These are phyloP conservation scores for Phytophthora hibernalis DNA, from an alignment of 352 stramenopile genomes.

Conservation along the genomic window DNA sequence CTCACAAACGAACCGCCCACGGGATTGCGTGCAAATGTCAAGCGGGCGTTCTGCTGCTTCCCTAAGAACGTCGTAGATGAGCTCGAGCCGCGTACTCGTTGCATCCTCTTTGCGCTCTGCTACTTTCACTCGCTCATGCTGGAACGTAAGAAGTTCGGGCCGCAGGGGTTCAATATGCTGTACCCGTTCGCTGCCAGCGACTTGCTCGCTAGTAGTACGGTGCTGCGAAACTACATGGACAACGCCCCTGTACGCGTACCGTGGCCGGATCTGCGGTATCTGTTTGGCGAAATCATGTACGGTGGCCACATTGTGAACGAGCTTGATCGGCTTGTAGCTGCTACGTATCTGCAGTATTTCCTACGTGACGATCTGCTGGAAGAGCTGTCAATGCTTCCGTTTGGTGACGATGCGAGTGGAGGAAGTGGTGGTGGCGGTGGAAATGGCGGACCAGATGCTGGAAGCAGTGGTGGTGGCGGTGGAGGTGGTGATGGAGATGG, in stretches of 20 bases:
- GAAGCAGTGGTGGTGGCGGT: conserved; percentile 22
- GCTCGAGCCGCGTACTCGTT: conserved; percentile 81
- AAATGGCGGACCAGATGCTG: conserved; percentile 33
- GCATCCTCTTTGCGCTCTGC: conserved; percentile 92
- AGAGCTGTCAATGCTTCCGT: conserved; percentile 90
- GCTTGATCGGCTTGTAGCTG: conserved; percentile 77
- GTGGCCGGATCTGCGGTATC: conserved; percentile 90
- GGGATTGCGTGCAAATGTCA: conserved; percentile 91
- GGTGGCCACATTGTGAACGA: conserved; percentile 90
- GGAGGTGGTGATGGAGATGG: conserved; percentile 31
- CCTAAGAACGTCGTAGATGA: conserved; percentile 81
- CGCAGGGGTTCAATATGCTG: conserved; percentile 91
- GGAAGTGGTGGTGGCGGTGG: conserved; percentile 21
- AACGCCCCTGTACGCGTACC: conserved; percentile 88
- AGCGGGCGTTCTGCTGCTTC: conserved; percentile 86
- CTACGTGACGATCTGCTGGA: conserved; percentile 90
- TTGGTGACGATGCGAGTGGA: conserved; percentile 65
- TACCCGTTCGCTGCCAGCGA: conserved; percentile 92
- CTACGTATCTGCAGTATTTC: conserved; percentile 90
- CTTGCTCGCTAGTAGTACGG: conserved; percentile 81
- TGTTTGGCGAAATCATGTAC: conserved; percentile 93
- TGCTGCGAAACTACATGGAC: conserved; percentile 94
- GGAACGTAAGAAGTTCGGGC: conserved; percentile 92
- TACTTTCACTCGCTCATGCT: conserved; percentile 95
- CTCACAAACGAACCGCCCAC: conserved; percentile 90